phyloP scores from a whole-genome alignment of 2,329 filamentous ascomycete species.

The Clonostachys solani region DNA sequence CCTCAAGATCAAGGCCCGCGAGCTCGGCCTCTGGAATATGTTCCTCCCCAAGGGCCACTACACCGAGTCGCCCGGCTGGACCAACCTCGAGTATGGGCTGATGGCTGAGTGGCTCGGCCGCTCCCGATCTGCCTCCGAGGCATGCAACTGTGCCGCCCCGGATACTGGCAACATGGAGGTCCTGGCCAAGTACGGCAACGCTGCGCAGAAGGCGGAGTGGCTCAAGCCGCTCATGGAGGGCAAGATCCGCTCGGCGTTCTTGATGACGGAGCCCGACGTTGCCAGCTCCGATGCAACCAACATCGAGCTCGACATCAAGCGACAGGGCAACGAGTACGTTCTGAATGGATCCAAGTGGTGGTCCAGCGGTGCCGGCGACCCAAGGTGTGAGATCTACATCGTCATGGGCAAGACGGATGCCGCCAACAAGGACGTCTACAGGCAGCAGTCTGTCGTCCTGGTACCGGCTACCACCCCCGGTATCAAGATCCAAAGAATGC shows the following conservation, averaged over 20 bases:
- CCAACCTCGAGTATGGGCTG: constrained; percentile 92
- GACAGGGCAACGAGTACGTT: constrained; percentile 83
- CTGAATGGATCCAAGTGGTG: constrained; percentile 99
- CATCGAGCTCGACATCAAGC: constrained; percentile 77
- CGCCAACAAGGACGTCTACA: constrained; percentile 71
- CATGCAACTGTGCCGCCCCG: constrained; percentile 84
- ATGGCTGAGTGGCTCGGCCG: constrained; percentile 97
- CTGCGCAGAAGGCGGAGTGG: constrained; percentile 81
- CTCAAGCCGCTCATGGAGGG: constrained; percentile 77
- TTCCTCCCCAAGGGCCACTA: constrained; percentile 95
- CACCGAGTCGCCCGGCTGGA: constrained; percentile 90
- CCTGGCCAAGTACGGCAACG: constrained; percentile 84
- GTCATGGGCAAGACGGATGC: constrained; percentile 93
- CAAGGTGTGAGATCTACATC: constrained; percentile 87
- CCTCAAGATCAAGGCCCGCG: constrained; percentile 77
- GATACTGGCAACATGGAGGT: constrained; percentile 98
- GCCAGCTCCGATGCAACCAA: constrained; percentile 92
- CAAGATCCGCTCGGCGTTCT: constrained; percentile 81
- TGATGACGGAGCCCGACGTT: constrained; percentile 90
- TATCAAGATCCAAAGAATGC: constrained; percentile 90
- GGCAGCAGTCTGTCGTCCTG: constrained; percentile 88
- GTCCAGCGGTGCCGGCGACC: constrained; percentile 93
- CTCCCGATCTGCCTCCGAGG: constrained; percentile 77
- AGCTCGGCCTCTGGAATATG: constrained; percentile 95
- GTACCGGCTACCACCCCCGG: constrained; percentile 79